Percentiles rank a stretch among this genome's conserved stretches.
Conservation (phyloP, 169 alveolate species). For the Theileria parva region DNA sequence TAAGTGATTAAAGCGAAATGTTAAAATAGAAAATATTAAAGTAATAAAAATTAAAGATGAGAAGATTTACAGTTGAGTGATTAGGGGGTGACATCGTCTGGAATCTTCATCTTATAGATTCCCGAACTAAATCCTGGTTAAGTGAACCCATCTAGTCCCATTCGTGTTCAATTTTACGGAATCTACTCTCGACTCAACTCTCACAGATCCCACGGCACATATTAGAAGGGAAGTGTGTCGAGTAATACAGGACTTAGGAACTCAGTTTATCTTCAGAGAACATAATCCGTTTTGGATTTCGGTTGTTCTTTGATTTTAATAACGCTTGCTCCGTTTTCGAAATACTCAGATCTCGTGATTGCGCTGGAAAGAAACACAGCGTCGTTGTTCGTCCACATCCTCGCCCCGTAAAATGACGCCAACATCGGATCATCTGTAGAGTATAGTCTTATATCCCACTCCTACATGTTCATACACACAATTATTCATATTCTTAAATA, state of each 20-base stretch:
- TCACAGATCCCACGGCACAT: conserved; percentile 36
- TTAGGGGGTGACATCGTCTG: not conserved
- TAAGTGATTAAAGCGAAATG: not conserved
- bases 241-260: not conserved
- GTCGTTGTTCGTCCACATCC: conserved; percentile 54
- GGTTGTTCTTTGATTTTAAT: conserved; percentile 18
- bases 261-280: not conserved
- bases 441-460: conserved; percentile 54
- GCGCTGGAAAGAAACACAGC: conserved; percentile 42
- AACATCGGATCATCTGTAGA: conserved; percentile 38
- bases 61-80: not conserved
- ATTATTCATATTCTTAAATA: not conserved
- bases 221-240: conserved; percentile 14
- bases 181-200: conserved; percentile 35
- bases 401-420: conserved; percentile 65
- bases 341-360: conserved; percentile 50
- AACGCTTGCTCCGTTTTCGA: conserved; percentile 62
- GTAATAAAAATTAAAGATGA: not conserved
- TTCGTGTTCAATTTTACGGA: not conserved
- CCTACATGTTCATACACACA: not conserved
- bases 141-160: not conserved
- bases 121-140: not conserved
- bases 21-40: too few species aligned
- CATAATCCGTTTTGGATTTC: not conserved
- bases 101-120: not conserved